These are phyloP conservation scores for Chionographis japonica DNA, from an alignment of 106 monocot genomes.

Conservation along the genomic window DNA sequence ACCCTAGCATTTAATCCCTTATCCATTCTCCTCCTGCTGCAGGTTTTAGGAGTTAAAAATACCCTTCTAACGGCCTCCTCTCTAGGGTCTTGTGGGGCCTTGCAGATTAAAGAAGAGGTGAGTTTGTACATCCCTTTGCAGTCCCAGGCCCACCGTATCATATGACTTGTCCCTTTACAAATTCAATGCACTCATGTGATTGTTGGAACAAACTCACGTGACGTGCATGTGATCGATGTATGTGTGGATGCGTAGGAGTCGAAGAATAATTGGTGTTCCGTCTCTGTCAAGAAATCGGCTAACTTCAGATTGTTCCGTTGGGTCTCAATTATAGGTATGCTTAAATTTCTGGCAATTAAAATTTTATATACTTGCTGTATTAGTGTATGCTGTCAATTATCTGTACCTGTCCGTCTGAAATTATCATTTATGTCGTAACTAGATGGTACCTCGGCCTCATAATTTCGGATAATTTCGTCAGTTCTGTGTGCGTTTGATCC, in stretches of 20 bases:
- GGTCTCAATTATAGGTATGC: too few relatives aligned
- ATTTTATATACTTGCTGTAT: too few relatives aligned
- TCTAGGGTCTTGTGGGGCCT: slow-evolving; percentile 19
- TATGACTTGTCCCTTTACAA: slow-evolving; percentile 16
- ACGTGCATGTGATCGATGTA: slow-evolving; percentile 6
- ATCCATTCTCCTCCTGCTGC: slow-evolving; percentile 18
- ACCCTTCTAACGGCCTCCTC: slow-evolving; percentile 16
- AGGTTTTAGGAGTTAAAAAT: slow-evolving; percentile 17
- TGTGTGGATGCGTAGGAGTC: not conserved
- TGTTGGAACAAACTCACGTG: slow-evolving; percentile 17
- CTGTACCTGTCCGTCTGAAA: too few relatives aligned
- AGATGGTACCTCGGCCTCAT: too few relatives aligned
- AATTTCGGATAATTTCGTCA: too few relatives aligned
- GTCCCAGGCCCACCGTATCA: slow-evolving; percentile 18
- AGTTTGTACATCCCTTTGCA: not conserved
- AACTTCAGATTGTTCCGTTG: too few relatives aligned
- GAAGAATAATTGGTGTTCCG: not conserved
- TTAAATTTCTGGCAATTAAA: too few relatives aligned
- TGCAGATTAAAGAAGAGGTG: slow-evolving; percentile 12
- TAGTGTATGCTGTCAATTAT: too few relatives aligned
- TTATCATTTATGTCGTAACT: too few relatives aligned
- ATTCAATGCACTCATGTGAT: slow-evolving; percentile 19
- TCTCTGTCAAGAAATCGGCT: not conserved
- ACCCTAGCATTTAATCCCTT: slow-evolving; percentile 14
- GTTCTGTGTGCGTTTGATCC: too few relatives aligned